A percentile compares a stretch with the other conserved stretches of the same genome.
phyloP scores from a whole-genome alignment of 306 rosid genomes.

The Medicago truncatula region DNA sequence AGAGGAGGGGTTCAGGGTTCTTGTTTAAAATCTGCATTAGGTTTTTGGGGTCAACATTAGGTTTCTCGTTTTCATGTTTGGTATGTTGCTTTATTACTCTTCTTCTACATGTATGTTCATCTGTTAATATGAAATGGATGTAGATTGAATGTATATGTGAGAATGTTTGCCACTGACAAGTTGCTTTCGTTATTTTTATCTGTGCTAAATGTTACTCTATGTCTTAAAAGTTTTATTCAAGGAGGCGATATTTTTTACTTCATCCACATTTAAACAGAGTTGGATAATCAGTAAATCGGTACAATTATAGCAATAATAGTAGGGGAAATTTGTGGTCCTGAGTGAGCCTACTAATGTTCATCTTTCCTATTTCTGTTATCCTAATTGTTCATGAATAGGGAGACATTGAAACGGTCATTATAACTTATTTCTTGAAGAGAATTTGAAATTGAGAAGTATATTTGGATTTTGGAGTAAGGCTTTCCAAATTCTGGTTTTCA shows the following conservation, averaged over 20 bases:
- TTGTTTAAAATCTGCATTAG: no score
- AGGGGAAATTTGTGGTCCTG: neutral
- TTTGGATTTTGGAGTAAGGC: neutral
- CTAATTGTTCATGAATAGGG: no score
- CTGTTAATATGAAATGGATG: constrained; percentile 1
- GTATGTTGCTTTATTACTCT: neutral
- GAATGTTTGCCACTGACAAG: neutral
- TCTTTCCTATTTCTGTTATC: neutral
- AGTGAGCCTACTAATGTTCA: neutral
- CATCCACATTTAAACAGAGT: neutral
- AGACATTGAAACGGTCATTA: no score
- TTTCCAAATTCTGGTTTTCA: neutral
- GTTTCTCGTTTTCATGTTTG: constrained; percentile 6
- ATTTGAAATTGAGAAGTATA: no score
- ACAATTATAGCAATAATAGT: neutral
- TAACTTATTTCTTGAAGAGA: no score
- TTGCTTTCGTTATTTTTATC: neutral
- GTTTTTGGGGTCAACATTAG: neutral
- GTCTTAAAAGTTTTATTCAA: neutral
- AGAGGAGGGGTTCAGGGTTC: no score
- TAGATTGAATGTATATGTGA: constrained; percentile 2
- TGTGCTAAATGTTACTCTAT: neutral
- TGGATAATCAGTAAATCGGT: neutral
- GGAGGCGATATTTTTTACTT: neutral
- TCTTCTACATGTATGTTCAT: neutral